Percentiles rank a stretch among this genome's conserved stretches.
Evolutionary conservation across 1,284 basidiomycete species (phyloP).

Genomic region (Tilletia indica): DNA sequence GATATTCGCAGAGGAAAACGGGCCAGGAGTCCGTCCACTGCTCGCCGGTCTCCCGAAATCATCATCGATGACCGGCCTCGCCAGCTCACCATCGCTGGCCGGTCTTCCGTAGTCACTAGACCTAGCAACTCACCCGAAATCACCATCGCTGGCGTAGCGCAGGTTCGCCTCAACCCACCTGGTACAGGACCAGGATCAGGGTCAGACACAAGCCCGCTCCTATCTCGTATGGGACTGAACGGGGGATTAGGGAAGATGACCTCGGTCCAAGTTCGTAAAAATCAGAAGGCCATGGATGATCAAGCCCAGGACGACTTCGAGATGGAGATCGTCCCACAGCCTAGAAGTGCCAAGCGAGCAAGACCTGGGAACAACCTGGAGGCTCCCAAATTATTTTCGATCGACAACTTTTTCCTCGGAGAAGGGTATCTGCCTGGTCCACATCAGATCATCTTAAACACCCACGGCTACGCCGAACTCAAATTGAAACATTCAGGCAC

Average conservation of each 20-base stretch:
- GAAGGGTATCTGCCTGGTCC: not conserved
- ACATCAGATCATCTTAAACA: not conserved
- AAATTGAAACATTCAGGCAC: too few species aligned
- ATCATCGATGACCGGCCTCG: too few species aligned
- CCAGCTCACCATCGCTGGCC: too few species aligned
- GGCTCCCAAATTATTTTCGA: too few species aligned
- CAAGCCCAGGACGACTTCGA: not conserved
- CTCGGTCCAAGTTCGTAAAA: not conserved
- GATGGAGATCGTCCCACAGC: not conserved
- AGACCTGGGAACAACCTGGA: not conserved
- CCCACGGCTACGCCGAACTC: too few species aligned
- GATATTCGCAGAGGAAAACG: too few species aligned
- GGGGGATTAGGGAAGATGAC: not conserved
- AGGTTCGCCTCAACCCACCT: not conserved
- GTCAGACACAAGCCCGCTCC: not conserved
- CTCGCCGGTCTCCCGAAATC: too few species aligned
- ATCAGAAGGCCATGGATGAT: not conserved
- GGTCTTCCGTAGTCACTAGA: too few species aligned
- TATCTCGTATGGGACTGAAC: not conserved
- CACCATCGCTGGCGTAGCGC: not conserved
- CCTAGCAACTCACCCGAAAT: too few species aligned
- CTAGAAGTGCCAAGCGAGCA: not conserved
- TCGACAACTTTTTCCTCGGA: slow-evolving; percentile 6
- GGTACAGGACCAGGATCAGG: not conserved
- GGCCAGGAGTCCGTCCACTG: too few species aligned